These are phyloP conservation scores for Aspergillus phoenicis DNA, from an alignment of 2,329 filamentous ascomycete genomes.

Conservation along the genomic window DNA sequence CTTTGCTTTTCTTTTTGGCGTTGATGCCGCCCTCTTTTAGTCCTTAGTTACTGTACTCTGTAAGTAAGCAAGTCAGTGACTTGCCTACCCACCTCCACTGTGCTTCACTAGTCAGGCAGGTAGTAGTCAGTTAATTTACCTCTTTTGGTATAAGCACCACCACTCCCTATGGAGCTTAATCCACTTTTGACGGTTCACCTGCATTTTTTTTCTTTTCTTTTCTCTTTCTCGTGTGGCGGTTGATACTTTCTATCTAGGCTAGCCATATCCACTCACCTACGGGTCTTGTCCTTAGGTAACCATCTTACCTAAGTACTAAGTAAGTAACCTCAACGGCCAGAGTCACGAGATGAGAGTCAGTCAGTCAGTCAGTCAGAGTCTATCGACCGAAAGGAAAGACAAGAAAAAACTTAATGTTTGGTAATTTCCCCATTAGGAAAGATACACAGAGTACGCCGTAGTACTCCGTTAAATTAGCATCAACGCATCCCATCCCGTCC, in stretches of 20 bases:
- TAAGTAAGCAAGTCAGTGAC: neutral
- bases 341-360: too few species aligned
- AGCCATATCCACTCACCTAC: too few species aligned
- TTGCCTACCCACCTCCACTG: neutral
- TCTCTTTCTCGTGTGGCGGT: neutral
- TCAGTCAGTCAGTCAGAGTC: too few species aligned
- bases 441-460: neutral
- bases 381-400: too few species aligned
- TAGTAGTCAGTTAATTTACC: neutral
- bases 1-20: neutral
- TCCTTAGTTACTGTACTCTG: neutral
- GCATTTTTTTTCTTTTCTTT: neutral
- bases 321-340: too few species aligned
- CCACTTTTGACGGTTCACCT: constrained; percentile 5
- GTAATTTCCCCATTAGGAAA: neutral
- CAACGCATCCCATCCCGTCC: neutral
- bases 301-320: neutral
- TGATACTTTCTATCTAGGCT: neutral
- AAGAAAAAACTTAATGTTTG: neutral
- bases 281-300: neutral
- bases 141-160: constrained; percentile 6
- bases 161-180: neutral
- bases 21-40: neutral
- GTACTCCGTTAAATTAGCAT: too few species aligned
- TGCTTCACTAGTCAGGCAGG: neutral